phyloP scores from a whole-genome alignment of 495 filamentous ascomycete genomes.

The Hypomontagnella submonticulosa region DNA sequence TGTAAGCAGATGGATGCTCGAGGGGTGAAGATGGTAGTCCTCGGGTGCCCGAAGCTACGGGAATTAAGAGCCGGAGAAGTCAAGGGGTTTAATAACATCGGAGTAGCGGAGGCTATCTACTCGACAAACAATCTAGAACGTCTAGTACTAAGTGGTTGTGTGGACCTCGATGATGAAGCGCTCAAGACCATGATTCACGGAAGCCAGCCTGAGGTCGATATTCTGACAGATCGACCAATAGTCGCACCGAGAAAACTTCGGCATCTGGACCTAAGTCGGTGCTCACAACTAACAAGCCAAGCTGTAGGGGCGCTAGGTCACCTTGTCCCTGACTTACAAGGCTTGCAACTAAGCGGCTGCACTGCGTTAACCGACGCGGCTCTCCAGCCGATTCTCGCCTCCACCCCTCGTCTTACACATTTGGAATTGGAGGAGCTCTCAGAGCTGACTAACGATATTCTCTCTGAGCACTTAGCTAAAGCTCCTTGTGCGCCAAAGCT shows the following conservation, averaged over 20 bases:
- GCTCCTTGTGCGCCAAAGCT: constrained; percentile 76
- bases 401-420: constrained; percentile 80
- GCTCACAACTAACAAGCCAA: constrained; percentile 73
- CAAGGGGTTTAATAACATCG: constrained; percentile 76
- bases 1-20: constrained; percentile 85
- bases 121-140: constrained; percentile 82
- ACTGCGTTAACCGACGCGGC: constrained; percentile 75
- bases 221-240: constrained; percentile 76
- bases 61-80: constrained; percentile 89
- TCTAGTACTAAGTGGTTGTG: constrained; percentile 79
- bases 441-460: constrained; percentile 75
- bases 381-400: constrained; percentile 76
- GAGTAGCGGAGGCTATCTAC: constrained; percentile 77
- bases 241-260: constrained; percentile 83
- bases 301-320: constrained; percentile 74
- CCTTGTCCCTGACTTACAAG: constrained; percentile 82
- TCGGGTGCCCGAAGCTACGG: constrained; percentile 74
- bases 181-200: constrained; percentile 80
- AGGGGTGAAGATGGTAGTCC: constrained; percentile 78
- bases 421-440: constrained; percentile 90
- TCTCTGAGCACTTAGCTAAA: constrained; percentile 75
- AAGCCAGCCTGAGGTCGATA: constrained; percentile 75
- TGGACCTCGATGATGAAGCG: constrained; percentile 76
- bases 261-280: constrained; percentile 87
- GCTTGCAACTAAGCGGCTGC: constrained; percentile 81